These are phyloP conservation scores for Rhytidiadelphus loreus DNA, from an alignment of 225 moss, liverwort and hornwort genomes.

Conservation along the genomic window DNA sequence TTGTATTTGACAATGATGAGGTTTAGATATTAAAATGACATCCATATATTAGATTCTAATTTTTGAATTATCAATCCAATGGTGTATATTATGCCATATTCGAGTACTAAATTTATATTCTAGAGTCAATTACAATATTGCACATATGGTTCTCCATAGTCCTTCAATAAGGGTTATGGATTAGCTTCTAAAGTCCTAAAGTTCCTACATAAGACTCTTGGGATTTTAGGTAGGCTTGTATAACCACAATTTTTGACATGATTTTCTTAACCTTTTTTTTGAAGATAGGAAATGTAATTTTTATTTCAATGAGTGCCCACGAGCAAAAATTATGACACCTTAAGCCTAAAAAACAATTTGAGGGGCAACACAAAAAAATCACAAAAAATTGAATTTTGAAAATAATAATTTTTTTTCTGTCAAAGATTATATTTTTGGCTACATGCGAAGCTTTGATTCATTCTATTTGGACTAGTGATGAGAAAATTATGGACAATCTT, in stretches of 20 bases:
- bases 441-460: not conserved
- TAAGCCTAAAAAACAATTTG: not conserved
- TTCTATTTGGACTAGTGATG: not conserved
- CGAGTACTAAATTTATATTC: not conserved
- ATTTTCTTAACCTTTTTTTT: not conserved
- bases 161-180: not conserved
- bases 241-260: not conserved
- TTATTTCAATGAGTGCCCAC: accelerated
- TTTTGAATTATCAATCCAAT: not conserved
- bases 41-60: not conserved
- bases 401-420: not conserved
- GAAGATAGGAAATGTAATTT: not conserved
- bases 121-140: not conserved
- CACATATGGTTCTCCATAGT: accelerated
- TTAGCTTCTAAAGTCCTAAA: not conserved
- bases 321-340: not conserved
- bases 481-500: not conserved
- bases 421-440: not conserved
- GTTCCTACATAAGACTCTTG: accelerated
- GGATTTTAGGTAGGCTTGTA: not conserved
- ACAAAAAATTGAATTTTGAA: not conserved
- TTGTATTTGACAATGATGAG: not conserved
- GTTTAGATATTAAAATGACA: no score
- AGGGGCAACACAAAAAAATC: not conserved
- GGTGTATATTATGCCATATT: not conserved